Conservation (phyloP, 179 eudicot genomes). For the Silene vulgaris region DNA sequence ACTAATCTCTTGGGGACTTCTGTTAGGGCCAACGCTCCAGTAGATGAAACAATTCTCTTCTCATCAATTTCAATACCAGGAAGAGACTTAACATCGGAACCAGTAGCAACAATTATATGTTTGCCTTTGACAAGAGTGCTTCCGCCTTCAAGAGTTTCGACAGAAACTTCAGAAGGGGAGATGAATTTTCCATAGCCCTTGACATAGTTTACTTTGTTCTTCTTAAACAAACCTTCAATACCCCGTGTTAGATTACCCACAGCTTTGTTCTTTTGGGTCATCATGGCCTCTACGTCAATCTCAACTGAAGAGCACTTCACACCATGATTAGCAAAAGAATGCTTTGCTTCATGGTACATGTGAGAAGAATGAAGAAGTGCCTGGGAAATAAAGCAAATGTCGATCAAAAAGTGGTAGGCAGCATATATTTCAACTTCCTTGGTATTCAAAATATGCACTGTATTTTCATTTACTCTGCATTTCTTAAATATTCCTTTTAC, state of each 20-base stretch:
- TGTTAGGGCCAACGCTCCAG: slow-evolving; percentile 76
- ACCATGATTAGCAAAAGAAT: slow-evolving; percentile 76
- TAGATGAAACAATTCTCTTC: slow-evolving; percentile 78
- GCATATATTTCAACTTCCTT: not conserved
- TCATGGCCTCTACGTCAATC: slow-evolving; percentile 85
- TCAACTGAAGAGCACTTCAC: slow-evolving; percentile 70
- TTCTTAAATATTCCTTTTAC: too few species aligned
- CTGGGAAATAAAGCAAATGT: slow-evolving; percentile 24
- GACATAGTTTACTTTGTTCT: slow-evolving; percentile 86
- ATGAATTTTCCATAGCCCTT: slow-evolving; percentile 78
- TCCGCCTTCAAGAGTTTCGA: slow-evolving; percentile 66
- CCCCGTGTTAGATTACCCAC: slow-evolving; percentile 64
- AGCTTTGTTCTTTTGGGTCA: slow-evolving; percentile 86
- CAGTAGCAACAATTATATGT: slow-evolving; percentile 78
- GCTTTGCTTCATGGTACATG: slow-evolving; percentile 92
- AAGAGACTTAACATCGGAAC: slow-evolving; percentile 83
- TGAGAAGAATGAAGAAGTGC: slow-evolving; percentile 95
- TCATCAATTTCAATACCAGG: slow-evolving; percentile 88
- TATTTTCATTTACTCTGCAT: too few species aligned
- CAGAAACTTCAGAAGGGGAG: slow-evolving; percentile 85
- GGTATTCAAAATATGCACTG: not conserved
- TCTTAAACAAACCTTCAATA: slow-evolving; percentile 91
- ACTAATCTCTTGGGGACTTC: slow-evolving; percentile 81
- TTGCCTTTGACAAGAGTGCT: slow-evolving; percentile 72
- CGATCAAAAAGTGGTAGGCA: not conserved